Percentiles rank a stretch among this genome's conserved stretches.
Evolutionary conservation across 2,329 filamentous ascomycete species (phyloP).

Genomic region (Diaporthe batatas): DNA sequence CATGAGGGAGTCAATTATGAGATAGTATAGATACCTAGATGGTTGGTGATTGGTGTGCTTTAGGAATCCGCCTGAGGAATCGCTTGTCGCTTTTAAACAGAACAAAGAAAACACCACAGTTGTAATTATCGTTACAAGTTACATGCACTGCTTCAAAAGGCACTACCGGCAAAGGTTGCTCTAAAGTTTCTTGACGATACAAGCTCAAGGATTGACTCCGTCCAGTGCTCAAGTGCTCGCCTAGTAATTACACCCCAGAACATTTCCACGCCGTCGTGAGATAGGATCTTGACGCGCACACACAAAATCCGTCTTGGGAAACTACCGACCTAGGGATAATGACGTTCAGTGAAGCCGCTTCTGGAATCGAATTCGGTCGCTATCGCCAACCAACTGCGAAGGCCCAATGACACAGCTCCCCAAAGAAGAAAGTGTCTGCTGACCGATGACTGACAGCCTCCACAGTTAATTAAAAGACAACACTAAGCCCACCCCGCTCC

Average conservation of each 20-base stretch:
- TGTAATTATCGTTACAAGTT: no score
- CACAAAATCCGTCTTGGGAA: no score
- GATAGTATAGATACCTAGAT: background rate
- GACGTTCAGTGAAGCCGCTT: no score
- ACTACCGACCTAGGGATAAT: no score
- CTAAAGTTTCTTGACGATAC: no score
- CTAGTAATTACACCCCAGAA: background rate
- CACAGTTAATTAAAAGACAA: background rate
- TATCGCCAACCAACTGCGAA: background rate
- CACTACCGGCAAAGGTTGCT: background rate
- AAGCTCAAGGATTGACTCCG: background rate
- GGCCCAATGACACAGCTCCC: background rate
- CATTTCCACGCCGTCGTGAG: no score
- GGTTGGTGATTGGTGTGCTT: background rate
- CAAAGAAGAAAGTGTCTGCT: background rate
- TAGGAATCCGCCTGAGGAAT: background rate
- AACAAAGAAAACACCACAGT: background rate
- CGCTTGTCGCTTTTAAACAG: background rate
- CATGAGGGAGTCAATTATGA: background rate
- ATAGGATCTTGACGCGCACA: no score
- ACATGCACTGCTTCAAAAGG: background rate
- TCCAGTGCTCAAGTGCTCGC: background rate
- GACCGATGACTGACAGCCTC: constrained; percentile 1
- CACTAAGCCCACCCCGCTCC: background rate
- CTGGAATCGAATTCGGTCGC: no score